Evolutionary conservation across 2,329 filamentous ascomycete genomes (phyloP).

Genomic region (Taxawa tesnikishii): DNA sequence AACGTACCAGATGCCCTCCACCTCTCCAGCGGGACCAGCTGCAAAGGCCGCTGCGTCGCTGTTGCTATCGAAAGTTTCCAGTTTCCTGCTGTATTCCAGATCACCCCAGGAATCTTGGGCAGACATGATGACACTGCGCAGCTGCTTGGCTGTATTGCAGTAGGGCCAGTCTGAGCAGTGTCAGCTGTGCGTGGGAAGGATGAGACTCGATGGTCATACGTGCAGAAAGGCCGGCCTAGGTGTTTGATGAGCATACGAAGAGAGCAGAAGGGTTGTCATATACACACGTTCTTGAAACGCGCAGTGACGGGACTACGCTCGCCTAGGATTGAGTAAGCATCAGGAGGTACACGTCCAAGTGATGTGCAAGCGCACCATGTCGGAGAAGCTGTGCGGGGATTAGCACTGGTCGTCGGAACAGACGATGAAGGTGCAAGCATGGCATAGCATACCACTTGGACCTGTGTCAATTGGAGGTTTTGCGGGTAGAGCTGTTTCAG

Average conservation of each 20-base stretch:
- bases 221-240: constrained; percentile 35
- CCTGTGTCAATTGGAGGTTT: constrained; percentile 69
- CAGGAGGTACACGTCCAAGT: too few species aligned
- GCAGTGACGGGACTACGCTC: constrained; percentile 74
- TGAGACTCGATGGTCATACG: constrained; percentile 21
- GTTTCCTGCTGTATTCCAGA: constrained; percentile 53
- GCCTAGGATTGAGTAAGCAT: constrained; percentile 15
- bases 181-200: not conserved
- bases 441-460: constrained; percentile 57
- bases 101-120: constrained; percentile 45
- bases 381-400: constrained; percentile 13
- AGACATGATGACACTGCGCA: constrained; percentile 50
- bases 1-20: constrained; percentile 71
- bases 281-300: constrained; percentile 74
- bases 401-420: not conserved
- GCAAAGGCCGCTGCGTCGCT: constrained; percentile 49
- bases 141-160: constrained; percentile 62
- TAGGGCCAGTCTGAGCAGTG: constrained; percentile 64
- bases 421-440: not conserved
- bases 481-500: constrained; percentile 70
- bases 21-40: constrained; percentile 52
- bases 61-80: constrained; percentile 64
- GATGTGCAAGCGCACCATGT: constrained; percentile 15
- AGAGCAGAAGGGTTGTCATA: constrained; percentile 18
- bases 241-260: not conserved